These are phyloP conservation scores for Verticillium klebahnii DNA, from an alignment of 2,329 filamentous ascomycete species.

Conservation along the genomic window DNA sequence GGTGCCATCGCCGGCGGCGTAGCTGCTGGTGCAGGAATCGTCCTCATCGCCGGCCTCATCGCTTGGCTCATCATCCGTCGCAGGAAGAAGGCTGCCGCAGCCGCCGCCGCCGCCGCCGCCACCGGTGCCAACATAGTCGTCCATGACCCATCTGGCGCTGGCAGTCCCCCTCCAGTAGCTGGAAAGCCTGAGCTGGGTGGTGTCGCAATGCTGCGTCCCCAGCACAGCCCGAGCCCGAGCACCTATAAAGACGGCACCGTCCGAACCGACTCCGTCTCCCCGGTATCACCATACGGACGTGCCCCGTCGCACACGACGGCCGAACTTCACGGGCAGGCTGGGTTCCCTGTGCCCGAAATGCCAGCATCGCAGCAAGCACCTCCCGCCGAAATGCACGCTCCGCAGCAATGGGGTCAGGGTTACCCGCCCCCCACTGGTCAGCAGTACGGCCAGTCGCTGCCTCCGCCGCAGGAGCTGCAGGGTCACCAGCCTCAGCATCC, in stretches of 20 bases:
- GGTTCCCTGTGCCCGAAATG: not conserved
- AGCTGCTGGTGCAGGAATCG: constrained; percentile 16
- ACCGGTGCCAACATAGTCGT: constrained; percentile 6
- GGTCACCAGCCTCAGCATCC: not conserved
- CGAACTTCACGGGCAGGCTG: constrained; percentile 21
- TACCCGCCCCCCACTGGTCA: not conserved
- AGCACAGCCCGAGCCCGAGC: constrained; percentile 24
- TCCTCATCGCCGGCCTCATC: constrained; percentile 21
- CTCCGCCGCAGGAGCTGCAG: constrained; percentile 11
- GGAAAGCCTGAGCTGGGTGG: constrained; percentile 28
- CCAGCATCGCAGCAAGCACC: not conserved
- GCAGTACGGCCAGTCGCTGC: constrained; percentile 8
- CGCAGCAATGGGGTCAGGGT: not conserved
- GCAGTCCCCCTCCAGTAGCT: constrained; percentile 6
- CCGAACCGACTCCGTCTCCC: constrained; percentile 18
- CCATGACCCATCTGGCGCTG: constrained; percentile 5
- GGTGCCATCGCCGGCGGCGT: not conserved
- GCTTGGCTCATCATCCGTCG: constrained; percentile 32
- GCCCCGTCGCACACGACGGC: constrained; percentile 15
- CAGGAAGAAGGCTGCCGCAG: constrained; percentile 18
- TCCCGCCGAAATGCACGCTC: not conserved
- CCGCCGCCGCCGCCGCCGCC: constrained; percentile 10
- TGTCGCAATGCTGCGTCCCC: constrained; percentile 9
- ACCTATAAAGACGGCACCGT: constrained; percentile 15
- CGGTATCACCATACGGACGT: constrained; percentile 19